These are phyloP conservation scores for Tylopilus balloui DNA, from an alignment of 768 basidiomycete species.

Conservation along the genomic window DNA sequence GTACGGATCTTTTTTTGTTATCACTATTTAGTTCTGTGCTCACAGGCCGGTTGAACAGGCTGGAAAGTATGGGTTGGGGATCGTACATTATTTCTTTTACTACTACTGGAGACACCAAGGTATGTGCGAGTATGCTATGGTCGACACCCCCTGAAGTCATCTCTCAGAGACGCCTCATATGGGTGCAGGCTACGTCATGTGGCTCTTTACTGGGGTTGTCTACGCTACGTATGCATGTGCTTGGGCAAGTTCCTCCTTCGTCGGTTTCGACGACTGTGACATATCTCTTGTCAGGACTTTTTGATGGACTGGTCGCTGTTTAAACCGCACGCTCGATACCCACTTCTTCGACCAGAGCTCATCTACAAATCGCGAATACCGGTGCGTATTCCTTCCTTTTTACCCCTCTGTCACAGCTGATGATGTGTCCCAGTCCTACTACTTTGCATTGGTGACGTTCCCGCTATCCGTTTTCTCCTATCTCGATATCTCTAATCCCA, in stretches of 20 bases:
- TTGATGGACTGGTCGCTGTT: constrained; percentile 92
- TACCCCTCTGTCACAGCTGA: background rate
- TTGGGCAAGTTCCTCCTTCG: constrained; percentile 56
- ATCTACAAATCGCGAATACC: constrained; percentile 63
- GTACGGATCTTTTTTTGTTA: constrained; percentile 41
- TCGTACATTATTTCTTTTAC: constrained; percentile 64
- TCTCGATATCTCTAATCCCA: background rate
- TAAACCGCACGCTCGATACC: constrained; percentile 48
- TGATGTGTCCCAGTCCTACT: constrained; percentile 52
- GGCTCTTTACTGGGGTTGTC: constrained; percentile 58
- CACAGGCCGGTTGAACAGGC: constrained; percentile 49
- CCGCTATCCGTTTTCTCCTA: background rate
- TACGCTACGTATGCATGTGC: constrained; percentile 67
- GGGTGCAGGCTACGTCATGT: constrained; percentile 59
- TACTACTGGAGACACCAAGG: constrained; percentile 74
- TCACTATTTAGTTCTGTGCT: background rate
- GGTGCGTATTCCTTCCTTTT: constrained; percentile 34
- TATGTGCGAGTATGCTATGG: constrained; percentile 11
- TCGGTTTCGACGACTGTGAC: background rate
- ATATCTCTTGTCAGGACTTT: constrained; percentile 53
- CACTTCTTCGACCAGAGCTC: constrained; percentile 67
- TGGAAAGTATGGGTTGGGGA: constrained; percentile 74
- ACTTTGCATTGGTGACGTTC: constrained; percentile 66
- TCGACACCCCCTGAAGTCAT: background rate
- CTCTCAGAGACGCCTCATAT: constrained; percentile 30